A percentile compares a stretch with the other conserved stretches of the same genome.
Evolutionary conservation across 2,329 filamentous ascomycete species (phyloP).

Genomic region (Neocucurbitaria cava): DNA sequence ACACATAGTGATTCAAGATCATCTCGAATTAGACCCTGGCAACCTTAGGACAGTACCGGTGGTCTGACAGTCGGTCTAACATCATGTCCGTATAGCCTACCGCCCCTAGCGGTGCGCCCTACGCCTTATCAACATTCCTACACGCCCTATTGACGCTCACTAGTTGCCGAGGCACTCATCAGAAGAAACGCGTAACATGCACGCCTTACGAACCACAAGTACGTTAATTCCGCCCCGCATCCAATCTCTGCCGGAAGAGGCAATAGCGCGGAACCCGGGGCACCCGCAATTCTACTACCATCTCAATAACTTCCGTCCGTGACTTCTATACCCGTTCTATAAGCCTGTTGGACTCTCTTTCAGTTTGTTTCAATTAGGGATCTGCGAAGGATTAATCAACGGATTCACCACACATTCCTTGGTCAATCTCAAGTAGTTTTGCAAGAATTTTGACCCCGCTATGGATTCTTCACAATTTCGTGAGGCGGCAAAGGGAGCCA

Average conservation of each 20-base stretch:
- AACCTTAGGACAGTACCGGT: background rate
- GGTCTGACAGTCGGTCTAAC: background rate
- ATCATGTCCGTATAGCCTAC: no score
- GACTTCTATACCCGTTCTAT: background rate
- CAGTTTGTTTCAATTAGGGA: background rate
- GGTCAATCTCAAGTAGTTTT: background rate
- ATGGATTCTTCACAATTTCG: slow-evolving; percentile 82
- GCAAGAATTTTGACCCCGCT: background rate
- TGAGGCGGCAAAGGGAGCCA: slow-evolving; percentile 75
- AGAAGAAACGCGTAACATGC: background rate
- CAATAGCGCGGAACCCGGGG: slow-evolving; percentile 24
- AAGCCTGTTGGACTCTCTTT: background rate
- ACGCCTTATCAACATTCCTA: background rate
- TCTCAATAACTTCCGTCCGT: no score
- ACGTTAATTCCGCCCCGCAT: background rate
- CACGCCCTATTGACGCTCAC: background rate
- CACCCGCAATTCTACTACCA: slow-evolving; percentile 4
- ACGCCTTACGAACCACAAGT: background rate
- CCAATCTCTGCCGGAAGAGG: slow-evolving; percentile 2
- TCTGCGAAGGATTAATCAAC: background rate
- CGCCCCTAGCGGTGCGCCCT: background rate
- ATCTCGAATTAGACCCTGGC: background rate
- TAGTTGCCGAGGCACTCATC: background rate
- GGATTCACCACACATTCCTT: background rate
- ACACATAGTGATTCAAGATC: background rate